These are phyloP conservation scores for Quercus mongolica DNA, from an alignment of 306 rosid genomes.

Conservation along the genomic window DNA sequence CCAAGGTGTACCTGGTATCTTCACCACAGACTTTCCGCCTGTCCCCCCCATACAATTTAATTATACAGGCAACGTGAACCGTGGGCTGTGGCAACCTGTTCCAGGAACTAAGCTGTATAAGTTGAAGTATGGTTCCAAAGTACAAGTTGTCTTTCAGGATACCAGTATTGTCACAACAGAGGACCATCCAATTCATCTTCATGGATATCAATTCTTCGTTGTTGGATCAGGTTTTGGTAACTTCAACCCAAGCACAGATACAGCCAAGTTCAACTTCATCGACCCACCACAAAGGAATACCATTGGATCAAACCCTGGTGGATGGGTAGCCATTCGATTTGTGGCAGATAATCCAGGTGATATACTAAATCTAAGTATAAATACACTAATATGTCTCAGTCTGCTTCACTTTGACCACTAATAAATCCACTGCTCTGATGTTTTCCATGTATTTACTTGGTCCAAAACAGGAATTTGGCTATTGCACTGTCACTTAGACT, in stretches of 20 bases:
- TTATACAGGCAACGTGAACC: slow-evolving; percentile 76
- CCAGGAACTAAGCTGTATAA: slow-evolving; percentile 60
- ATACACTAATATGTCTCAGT: neutral
- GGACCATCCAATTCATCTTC: slow-evolving; percentile 94
- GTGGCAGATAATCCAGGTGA: slow-evolving; percentile 91
- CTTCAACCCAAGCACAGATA: slow-evolving; percentile 73
- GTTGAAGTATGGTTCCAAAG: slow-evolving; percentile 68
- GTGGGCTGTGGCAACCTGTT: slow-evolving; percentile 77
- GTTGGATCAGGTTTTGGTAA: slow-evolving; percentile 90
- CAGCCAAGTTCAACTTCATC: slow-evolving; percentile 63
- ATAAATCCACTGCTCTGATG: slow-evolving; percentile 12
- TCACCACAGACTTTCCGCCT: slow-evolving; percentile 83
- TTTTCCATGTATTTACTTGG: neutral
- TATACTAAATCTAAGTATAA: neutral
- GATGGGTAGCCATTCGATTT: slow-evolving; percentile 96
- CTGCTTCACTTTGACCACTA: neutral
- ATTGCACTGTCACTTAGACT: slow-evolving; percentile 88
- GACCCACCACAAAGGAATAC: slow-evolving; percentile 89
- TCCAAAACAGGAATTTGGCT: slow-evolving; percentile 74
- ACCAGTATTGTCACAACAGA: slow-evolving; percentile 79
- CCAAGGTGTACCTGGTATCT: slow-evolving; percentile 64
- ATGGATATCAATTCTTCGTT: slow-evolving; percentile 84
- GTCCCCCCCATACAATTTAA: slow-evolving; percentile 71
- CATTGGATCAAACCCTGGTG: slow-evolving; percentile 86
- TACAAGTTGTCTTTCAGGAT: slow-evolving; percentile 79